Evolutionary conservation across 805 yeast genomes (phyloP), one percentile per base, ranked within the genome.

Genomic region (Candida ponderosae): DNA sequence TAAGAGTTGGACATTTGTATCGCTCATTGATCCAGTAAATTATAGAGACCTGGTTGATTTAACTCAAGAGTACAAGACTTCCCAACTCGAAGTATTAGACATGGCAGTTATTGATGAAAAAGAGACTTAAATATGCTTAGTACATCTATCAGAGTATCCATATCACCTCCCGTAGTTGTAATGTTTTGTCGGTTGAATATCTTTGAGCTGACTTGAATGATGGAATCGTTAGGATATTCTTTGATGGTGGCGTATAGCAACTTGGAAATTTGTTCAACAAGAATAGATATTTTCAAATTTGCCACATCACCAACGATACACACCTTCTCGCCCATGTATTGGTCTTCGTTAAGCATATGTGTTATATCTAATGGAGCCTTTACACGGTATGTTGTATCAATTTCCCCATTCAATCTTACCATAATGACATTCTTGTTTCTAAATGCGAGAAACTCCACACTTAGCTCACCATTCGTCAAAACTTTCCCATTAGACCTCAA

Each of bases 11-110:
- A 76, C 72, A 34, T 69, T 76, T 13, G 66, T 71, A 11, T 85
- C 87, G 4, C 68, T 83, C 23, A 84, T 89, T 24, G 96, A 89
- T 52, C 97, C 97, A 0, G 84, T 86, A 11, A 75, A 74, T 47
- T 89, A 84, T 56, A 72, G 88, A 46, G 78, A 73, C 11, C 60
- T 89, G 18, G 81, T 81, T 3, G 81, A 76, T 34, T 46, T 81
- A 6, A 68, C 74, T 15, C 72, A 62, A 6, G 58, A 62, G 29
- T 61, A 74, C 20, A 67, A 68, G 39, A 75, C 79, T 4, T 93
- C 87, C 2, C 63, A 76, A 2, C 68, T 88, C 4, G 96, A 89
- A 57, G 93, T 89, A 7, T 60, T 89, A 42, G 96, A 87, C 48
- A 81, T 84, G 82, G 90, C 95, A 14, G 95, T 85, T 10, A 69